Conservation (phyloP, 352 stramenopile species). For the Phytophthora fragariaefolia region DNA sequence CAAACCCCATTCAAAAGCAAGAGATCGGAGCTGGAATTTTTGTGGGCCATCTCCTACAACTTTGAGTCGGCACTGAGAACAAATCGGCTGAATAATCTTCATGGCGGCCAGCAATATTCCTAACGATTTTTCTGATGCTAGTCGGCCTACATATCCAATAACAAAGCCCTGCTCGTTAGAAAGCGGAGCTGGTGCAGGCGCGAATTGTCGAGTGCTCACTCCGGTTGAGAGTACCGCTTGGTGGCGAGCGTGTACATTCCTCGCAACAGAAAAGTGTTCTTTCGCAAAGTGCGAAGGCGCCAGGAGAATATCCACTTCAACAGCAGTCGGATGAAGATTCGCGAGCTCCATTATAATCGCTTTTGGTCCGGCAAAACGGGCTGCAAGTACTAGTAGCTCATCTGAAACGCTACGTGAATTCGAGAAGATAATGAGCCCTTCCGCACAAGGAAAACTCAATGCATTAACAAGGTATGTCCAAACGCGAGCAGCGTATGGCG, state of each 20-base stretch:
- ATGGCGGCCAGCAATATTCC: constrained; percentile 45
- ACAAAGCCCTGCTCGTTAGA: constrained; percentile 32
- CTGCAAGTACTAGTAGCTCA: constrained; percentile 40
- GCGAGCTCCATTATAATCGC: constrained; percentile 61
- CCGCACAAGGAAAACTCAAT: constrained; percentile 37
- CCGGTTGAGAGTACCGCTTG: constrained; percentile 52
- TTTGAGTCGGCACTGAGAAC: constrained; percentile 32
- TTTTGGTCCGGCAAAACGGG: constrained; percentile 42
- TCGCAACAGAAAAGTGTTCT: constrained; percentile 48
- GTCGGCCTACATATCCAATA: constrained; percentile 55
- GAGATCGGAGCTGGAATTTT: constrained; percentile 29
- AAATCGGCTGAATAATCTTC: constrained; percentile 33
- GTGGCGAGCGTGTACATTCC: constrained; percentile 26
- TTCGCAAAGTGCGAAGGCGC: constrained; percentile 62
- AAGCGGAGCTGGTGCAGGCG: constrained; percentile 18
- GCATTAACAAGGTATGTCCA: constrained; percentile 36
- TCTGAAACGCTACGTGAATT: constrained; percentile 50
- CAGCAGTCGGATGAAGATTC: constrained; percentile 45
- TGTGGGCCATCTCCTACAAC: constrained; percentile 51
- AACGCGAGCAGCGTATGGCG: constrained; percentile 30
- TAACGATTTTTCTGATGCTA: constrained; percentile 59
- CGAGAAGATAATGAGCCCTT: constrained; percentile 54
- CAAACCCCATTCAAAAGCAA: constrained; percentile 44
- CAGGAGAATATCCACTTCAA: constrained; percentile 56
- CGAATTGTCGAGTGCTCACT: constrained; percentile 47